Conservation (phyloP, 768 basidiomycete genomes). For the Boletellus emodensis region DNA sequence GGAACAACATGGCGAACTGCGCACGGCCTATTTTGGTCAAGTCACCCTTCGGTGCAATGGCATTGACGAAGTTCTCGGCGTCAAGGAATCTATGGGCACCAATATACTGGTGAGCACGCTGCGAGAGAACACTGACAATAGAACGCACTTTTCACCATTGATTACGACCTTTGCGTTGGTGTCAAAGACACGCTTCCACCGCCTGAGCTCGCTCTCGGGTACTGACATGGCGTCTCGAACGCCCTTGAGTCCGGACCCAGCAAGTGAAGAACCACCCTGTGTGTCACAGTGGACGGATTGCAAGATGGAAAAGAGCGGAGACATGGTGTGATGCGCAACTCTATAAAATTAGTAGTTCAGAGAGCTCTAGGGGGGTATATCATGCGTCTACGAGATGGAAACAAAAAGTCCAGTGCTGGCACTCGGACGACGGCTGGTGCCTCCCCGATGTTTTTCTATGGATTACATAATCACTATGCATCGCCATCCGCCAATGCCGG, state of each 20-base stretch:
- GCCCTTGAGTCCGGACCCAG: constrained; percentile 54
- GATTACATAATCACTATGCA: constrained; percentile 31
- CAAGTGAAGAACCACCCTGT: constrained; percentile 38
- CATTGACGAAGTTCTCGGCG: constrained; percentile 86
- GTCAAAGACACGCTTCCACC: constrained; percentile 89
- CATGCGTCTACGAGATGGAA: constrained; percentile 26
- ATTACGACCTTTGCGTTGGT: constrained; percentile 66
- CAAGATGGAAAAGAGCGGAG: constrained; percentile 39
- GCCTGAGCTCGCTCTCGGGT: constrained; percentile 79
- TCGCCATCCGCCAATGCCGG: constrained; percentile 28
- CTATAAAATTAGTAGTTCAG: constrained; percentile 29
- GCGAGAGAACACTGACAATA: constrained; percentile 15
- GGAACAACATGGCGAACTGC: constrained; percentile 88
- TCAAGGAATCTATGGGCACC: constrained; percentile 66
- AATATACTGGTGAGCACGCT: constrained; percentile 8
- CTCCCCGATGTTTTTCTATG: neutral
- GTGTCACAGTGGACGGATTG: constrained; percentile 54
- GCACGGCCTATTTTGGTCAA: constrained; percentile 80
- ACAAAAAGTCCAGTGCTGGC: constrained; percentile 7
- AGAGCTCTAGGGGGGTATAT: constrained; percentile 28
- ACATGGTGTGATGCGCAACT: constrained; percentile 29
- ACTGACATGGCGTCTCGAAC: constrained; percentile 66
- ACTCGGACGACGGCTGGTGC: constrained; percentile 14
- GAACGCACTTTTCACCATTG: constrained; percentile 77
- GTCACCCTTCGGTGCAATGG: constrained; percentile 87